Evolutionary conservation across 1,284 basidiomycete genomes (phyloP).

Genomic region (Kwoniella shivajii): DNA sequence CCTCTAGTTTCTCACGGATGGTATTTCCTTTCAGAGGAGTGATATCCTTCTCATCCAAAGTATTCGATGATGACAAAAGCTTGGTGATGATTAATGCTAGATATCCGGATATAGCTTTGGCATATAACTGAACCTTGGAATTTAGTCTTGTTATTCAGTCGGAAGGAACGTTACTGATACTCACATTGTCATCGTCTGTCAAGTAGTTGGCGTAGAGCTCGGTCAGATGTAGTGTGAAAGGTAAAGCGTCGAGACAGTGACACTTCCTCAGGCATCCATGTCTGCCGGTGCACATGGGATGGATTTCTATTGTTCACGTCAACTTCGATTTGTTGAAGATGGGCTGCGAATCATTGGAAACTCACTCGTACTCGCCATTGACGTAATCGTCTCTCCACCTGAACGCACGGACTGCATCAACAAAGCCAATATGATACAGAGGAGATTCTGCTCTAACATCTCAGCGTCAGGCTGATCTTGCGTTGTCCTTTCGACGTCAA

Average conservation of each 20-base stretch:
- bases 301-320: background rate
- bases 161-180: background rate
- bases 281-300: conserved; percentile 5
- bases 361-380: conserved; percentile 13
- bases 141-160: no score
- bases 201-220: conserved; percentile 10
- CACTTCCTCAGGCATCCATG: conserved; percentile 19
- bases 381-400: background rate
- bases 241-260: conserved; percentile 8
- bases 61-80: background rate
- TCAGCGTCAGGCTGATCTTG: background rate
- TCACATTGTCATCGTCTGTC: conserved; percentile 13
- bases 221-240: conserved; percentile 14
- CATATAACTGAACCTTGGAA: conserved; percentile 7
- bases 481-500: background rate
- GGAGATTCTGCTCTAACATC: conserved; percentile 12
- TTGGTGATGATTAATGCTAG: conserved; percentile 25
- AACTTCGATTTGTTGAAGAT: background rate
- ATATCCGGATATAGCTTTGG: conserved; percentile 18
- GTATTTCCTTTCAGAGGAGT: conserved; percentile 10
- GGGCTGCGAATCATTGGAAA: background rate
- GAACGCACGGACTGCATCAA: conserved; percentile 13
- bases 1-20: conserved; percentile 11
- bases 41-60: background rate
- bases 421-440: conserved; percentile 15